Evolutionary conservation across 1,284 basidiomycete genomes (phyloP).

Genomic region (Ustilago esculenta): DNA sequence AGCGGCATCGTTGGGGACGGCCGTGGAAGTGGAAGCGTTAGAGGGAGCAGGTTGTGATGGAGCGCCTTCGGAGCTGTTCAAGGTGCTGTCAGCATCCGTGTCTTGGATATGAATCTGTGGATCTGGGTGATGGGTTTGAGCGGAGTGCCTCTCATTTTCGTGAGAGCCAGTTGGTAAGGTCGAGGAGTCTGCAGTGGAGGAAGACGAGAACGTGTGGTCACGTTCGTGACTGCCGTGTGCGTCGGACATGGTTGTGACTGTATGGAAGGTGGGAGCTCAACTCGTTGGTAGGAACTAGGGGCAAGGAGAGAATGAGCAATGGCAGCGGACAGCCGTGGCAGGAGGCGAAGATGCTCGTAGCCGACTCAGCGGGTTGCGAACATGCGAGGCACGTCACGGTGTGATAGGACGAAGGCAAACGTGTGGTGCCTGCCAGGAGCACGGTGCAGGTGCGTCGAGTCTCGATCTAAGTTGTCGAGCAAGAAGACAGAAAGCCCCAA

Average conservation of each 20-base stretch:
- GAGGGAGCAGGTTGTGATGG: not conserved
- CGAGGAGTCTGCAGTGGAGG: slow-evolving; percentile 32
- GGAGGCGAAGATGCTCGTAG: too few relatives aligned
- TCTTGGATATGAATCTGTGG: slow-evolving; percentile 15
- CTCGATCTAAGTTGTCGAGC: too few relatives aligned
- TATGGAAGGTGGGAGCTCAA: too few relatives aligned
- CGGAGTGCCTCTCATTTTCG: slow-evolving; percentile 6
- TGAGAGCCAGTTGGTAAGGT: slow-evolving; percentile 23
- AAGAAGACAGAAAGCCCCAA: too few relatives aligned
- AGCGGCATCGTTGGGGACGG: slow-evolving; percentile 3
- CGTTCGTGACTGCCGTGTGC: slow-evolving; percentile 9
- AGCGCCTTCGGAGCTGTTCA: slow-evolving; percentile 6
- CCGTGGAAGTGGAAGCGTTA: slow-evolving; percentile 13
- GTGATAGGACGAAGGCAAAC: too few relatives aligned
- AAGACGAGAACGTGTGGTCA: slow-evolving; percentile 19
- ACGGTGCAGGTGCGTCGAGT: too few relatives aligned
- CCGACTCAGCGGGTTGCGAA: too few relatives aligned
- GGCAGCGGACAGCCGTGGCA: too few relatives aligned
- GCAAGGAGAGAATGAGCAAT: too few relatives aligned
- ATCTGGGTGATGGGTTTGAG: slow-evolving; percentile 4
- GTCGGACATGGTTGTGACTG: slow-evolving; percentile 20
- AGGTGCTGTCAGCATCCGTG: slow-evolving; percentile 12
- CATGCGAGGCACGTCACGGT: too few relatives aligned
- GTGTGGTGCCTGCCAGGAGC: too few relatives aligned
- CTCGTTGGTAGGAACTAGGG: too few relatives aligned